Percentiles rank a stretch among this genome's conserved stretches.
Conservation (phyloP, 2,329 filamentous ascomycete genomes). For the Clonostachys chloroleuca region DNA sequence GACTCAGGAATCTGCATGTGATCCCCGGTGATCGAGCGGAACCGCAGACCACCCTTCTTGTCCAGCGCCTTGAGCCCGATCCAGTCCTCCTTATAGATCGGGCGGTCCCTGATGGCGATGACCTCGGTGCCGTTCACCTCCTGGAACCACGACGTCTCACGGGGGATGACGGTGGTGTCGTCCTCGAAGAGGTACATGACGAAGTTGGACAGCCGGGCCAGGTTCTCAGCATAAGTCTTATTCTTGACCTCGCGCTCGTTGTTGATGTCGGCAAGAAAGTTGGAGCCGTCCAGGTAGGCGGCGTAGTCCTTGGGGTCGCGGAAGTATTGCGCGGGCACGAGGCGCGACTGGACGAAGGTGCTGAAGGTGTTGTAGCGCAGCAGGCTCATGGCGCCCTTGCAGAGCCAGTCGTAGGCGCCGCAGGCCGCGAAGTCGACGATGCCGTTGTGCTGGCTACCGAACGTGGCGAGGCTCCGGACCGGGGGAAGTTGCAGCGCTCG, state of each 20-base stretch:
- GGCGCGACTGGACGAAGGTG: conserved; percentile 66
- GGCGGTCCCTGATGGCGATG: conserved; percentile 62
- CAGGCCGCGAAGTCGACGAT: conserved; percentile 81
- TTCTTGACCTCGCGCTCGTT: conserved; percentile 82
- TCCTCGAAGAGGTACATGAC: conserved; percentile 88
- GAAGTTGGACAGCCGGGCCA: conserved; percentile 69
- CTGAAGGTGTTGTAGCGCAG: conserved; percentile 80
- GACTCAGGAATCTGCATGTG: conserved; percentile 79
- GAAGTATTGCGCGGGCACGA: conserved; percentile 96
- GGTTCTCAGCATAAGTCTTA: conserved; percentile 63
- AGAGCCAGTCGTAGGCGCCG: conserved; percentile 68
- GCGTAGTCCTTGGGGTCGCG: conserved; percentile 62
- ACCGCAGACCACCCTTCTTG: conserved; percentile 71
- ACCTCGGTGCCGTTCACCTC: conserved; percentile 73
- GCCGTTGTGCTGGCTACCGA: conserved; percentile 88
- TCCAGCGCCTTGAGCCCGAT: conserved; percentile 78
- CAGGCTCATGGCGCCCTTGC: conserved; percentile 73
- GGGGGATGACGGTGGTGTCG: conserved; percentile 82
- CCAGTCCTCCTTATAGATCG: conserved; percentile 89
- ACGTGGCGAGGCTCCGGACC: conserved; percentile 77
- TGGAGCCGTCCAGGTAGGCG: conserved; percentile 73
- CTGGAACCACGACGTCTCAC: conserved; percentile 86
- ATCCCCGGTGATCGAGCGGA: conserved; percentile 66
- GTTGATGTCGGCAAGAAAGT: conserved; percentile 93
- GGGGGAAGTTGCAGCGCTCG: conserved; percentile 79